Conservation (phyloP, 2,329 filamentous ascomycete genomes). For the Nemania abortiva region DNA sequence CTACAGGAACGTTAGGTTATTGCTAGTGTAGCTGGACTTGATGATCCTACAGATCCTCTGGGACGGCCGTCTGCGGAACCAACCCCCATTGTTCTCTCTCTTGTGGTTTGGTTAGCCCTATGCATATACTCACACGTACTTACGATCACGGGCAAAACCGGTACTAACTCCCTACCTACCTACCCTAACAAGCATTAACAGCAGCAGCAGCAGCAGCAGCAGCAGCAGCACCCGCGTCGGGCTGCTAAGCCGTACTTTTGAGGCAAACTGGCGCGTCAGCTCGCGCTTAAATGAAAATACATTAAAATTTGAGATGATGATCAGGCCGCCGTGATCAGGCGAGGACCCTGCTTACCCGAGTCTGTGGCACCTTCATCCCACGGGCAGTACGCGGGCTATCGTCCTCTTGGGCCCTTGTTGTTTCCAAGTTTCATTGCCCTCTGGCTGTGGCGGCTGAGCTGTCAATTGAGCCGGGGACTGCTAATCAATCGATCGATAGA, state of each 20-base stretch:
- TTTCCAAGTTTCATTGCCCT: slow-evolving; percentile 4
- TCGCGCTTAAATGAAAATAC: slow-evolving; percentile 17
- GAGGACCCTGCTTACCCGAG: slow-evolving; percentile 34
- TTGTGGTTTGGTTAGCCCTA: slow-evolving; percentile 8
- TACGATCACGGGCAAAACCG: slow-evolving; percentile 17
- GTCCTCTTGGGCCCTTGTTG: not conserved
- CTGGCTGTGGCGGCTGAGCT: slow-evolving; percentile 11
- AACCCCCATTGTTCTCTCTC: not conserved
- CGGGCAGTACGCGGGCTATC: too few species aligned
- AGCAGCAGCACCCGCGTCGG: not conserved
- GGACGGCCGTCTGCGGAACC: slow-evolving; percentile 22
- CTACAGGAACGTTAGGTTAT: slow-evolving; percentile 1
- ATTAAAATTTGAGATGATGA: slow-evolving; percentile 30
- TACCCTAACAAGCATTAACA: slow-evolving; percentile 15
- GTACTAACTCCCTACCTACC: not conserved
- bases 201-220: not conserved
- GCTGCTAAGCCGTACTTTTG: not conserved
- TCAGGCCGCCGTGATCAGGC: slow-evolving; percentile 27
- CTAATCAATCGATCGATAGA: not conserved
- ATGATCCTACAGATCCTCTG: slow-evolving; percentile 21
- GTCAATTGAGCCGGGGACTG: slow-evolving; percentile 7
- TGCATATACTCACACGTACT: not conserved
- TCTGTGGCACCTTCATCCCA: slow-evolving; percentile 29
- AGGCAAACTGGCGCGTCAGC: slow-evolving; percentile 24
- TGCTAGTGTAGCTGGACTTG: not conserved